Conservation (phyloP, 257 asterid genomes). For the Verbena officinalis region DNA sequence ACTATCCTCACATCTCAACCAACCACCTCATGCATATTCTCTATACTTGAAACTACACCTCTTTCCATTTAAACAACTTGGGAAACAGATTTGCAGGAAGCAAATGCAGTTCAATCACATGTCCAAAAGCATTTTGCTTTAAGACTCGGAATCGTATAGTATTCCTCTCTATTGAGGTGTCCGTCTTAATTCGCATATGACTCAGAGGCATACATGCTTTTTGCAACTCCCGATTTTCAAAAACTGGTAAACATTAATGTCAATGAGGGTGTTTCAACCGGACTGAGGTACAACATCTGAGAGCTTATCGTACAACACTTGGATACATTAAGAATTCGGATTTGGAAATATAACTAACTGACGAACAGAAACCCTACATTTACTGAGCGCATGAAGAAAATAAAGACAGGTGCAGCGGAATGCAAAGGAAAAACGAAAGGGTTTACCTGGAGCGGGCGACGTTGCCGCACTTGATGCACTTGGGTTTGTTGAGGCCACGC, state of each 20-base stretch:
- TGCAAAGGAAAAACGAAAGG: background rate
- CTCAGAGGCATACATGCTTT: background rate
- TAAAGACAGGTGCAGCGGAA: background rate
- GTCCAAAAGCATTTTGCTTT: background rate
- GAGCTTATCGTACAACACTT: constrained; percentile 23
- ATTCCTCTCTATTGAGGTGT: too few species aligned
- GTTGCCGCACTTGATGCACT: constrained; percentile 97
- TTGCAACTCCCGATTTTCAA: background rate
- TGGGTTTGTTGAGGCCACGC: constrained; percentile 96
- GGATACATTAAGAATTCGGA: constrained; percentile 22
- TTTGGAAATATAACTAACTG: background rate
- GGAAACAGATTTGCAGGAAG: background rate
- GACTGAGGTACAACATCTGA: constrained; percentile 13
- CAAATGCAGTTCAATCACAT: constrained; percentile 1
- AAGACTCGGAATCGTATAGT: constrained; percentile 10
- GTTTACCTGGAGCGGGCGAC: constrained; percentile 95
- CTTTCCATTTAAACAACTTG: constrained; percentile 11
- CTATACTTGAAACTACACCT: constrained; percentile 1
- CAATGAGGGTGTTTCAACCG: constrained; percentile 8
- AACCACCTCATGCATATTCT: constrained; percentile 7
- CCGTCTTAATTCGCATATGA: constrained; percentile 7
- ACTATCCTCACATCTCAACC: constrained; percentile 2
- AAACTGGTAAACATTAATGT: background rate
- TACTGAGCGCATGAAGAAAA: background rate
- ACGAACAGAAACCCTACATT: constrained; percentile 15